Evolutionary conservation across 306 rosid genomes (phyloP).

Genomic region (Castanea sativa): DNA sequence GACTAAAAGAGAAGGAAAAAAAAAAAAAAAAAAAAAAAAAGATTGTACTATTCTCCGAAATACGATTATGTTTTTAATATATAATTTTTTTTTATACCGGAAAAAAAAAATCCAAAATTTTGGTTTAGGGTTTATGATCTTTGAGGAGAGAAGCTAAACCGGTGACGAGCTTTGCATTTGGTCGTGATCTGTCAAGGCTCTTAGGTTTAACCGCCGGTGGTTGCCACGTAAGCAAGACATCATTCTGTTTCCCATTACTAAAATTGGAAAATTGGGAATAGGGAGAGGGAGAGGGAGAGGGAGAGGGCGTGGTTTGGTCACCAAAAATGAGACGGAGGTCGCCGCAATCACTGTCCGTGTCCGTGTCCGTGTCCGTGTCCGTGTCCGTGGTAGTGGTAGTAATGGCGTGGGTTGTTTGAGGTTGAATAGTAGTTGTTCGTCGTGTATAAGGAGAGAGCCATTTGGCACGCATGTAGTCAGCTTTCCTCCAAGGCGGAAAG

Average conservation of each 20-base stretch:
- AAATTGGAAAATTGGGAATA: no score
- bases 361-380: not conserved
- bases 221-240: slow-evolving; percentile 50
- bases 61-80: slow-evolving; percentile 14
- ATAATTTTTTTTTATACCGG: slow-evolving; percentile 9
- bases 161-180: slow-evolving; percentile 58
- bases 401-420: no score
- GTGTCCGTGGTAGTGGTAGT: no score
- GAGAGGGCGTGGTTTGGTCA: slow-evolving; percentile 28
- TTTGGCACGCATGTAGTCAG: slow-evolving; percentile 86
- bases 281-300: no score
- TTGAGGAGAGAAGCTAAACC: slow-evolving; percentile 89
- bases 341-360: slow-evolving; percentile 48
- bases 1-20: not conserved
- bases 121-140: slow-evolving; percentile 53
- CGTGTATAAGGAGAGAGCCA: slow-evolving; percentile 69
- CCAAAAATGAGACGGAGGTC: slow-evolving; percentile 78
- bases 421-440: no score
- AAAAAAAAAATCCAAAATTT: slow-evolving; percentile 29
- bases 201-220: slow-evolving; percentile 86
- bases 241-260: slow-evolving; percentile 4
- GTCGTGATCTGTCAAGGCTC: slow-evolving; percentile 61
- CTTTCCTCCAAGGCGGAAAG: slow-evolving; percentile 93
- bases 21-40: not conserved
- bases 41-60: slow-evolving; percentile 24